These are phyloP conservation scores for Tolypocladium tundrense DNA, from an alignment of 2,329 filamentous ascomycete species.

Conservation along the genomic window DNA sequence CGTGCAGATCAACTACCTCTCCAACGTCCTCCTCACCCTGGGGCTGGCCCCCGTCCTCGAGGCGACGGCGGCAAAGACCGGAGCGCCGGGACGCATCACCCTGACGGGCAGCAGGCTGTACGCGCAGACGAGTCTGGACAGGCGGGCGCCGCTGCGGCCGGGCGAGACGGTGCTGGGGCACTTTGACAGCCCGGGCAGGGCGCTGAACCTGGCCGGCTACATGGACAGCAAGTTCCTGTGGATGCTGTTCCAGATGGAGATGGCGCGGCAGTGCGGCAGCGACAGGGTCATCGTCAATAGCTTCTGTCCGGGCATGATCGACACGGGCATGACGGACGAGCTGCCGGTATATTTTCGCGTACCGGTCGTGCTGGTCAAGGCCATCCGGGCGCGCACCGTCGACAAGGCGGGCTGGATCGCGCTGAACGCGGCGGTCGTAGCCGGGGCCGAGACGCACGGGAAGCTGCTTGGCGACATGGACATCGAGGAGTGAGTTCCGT, in stretches of 20 bases:
- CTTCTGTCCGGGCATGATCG: neutral
- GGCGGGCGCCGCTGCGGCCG: neutral
- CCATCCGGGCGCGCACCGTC: neutral
- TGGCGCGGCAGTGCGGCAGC: neutral
- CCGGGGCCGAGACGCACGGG: neutral
- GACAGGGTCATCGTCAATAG: neutral
- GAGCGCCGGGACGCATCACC: neutral
- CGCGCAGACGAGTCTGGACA: neutral
- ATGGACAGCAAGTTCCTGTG: neutral
- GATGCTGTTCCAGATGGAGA: neutral
- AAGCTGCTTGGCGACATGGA: neutral
- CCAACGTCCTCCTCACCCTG: constrained; percentile 13
- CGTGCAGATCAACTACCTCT: constrained; percentile 17
- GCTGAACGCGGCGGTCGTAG: neutral
- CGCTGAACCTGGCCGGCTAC: neutral
- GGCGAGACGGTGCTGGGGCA: neutral
- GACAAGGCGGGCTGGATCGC: neutral
- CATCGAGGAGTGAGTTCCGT: neutral
- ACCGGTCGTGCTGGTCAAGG: neutral
- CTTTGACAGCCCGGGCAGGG: neutral
- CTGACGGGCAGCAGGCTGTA: neutral
- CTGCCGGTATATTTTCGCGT: neutral
- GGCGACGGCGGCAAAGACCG: neutral
- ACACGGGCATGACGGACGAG: neutral
- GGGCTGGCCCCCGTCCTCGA: constrained; percentile 11